A percentile compares a stretch with the other conserved stretches of the same genome.
Evolutionary conservation across 352 stramenopile species (phyloP).

Genomic region (Phytophthora cryptogea): DNA sequence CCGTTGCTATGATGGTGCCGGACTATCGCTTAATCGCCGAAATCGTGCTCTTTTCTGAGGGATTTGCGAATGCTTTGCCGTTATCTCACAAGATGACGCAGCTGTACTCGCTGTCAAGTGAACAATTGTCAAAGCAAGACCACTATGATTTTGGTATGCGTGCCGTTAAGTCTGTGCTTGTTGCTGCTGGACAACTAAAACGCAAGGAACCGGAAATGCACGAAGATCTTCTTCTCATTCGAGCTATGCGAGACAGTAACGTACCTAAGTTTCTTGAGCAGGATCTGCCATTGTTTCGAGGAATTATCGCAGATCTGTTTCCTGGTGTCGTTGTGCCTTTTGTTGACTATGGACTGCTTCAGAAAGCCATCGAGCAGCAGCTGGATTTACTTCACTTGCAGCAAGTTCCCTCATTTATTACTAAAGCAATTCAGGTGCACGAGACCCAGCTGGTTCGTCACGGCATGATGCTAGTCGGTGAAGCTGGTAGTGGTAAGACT

Average conservation of each 20-base stretch:
- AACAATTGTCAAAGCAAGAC: conserved; percentile 95
- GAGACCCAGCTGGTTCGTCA: conserved; percentile 92
- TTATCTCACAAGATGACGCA: conserved; percentile 95
- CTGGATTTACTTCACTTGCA: conserved; percentile 77
- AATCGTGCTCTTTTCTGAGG: conserved; percentile 95
- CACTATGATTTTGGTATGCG: conserved; percentile 96
- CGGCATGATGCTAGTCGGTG: conserved; percentile 95
- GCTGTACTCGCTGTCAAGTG: conserved; percentile 92
- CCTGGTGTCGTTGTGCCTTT: conserved; percentile 93
- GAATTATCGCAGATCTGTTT: conserved; percentile 95
- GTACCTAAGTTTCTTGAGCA: conserved; percentile 96
- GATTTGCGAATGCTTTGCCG: conserved; percentile 92
- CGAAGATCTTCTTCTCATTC: conserved; percentile 94
- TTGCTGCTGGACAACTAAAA: conserved; percentile 94
- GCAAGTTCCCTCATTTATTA: conserved; percentile 85
- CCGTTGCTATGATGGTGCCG: conserved; percentile 95
- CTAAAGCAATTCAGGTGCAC: conserved; percentile 89
- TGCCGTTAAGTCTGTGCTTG: conserved; percentile 93
- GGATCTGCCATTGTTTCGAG: conserved; percentile 93
- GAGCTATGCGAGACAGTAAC: conserved; percentile 96
- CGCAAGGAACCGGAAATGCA: conserved; percentile 94
- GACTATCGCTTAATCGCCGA: conserved; percentile 95
- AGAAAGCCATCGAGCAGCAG: conserved; percentile 88
- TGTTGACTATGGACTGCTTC: conserved; percentile 92
- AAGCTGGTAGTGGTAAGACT: conserved; percentile 90